phyloP scores from a whole-genome alignment of 2,329 filamentous ascomycete species.

The Diaporthe caulivora region DNA sequence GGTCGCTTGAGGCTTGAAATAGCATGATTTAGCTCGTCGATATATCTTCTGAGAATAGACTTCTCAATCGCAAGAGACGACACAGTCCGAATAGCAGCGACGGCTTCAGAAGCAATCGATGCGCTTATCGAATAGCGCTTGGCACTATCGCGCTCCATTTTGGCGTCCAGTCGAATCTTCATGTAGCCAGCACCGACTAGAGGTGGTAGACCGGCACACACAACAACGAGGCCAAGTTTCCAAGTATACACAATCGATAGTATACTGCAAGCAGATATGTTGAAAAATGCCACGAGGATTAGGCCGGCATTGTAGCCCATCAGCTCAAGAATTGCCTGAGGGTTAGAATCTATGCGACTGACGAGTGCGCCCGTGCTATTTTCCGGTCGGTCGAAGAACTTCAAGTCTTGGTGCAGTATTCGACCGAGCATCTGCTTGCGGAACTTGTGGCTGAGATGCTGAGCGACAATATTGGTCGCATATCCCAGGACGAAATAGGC shows the following conservation, averaged over 20 bases:
- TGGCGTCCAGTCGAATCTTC: background rate
- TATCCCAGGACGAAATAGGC: background rate
- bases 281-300: slow-evolving; percentile 53
- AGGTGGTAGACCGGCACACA: background rate
- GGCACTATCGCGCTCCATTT: background rate
- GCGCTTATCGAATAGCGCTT: slow-evolving; percentile 1
- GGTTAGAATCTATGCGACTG: slow-evolving; percentile 41
- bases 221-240: background rate
- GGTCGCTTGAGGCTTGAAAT: slow-evolving; percentile 47
- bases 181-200: background rate
- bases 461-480: background rate
- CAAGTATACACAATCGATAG: slow-evolving; percentile 50
- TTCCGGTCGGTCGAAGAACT: background rate
- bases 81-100: background rate
- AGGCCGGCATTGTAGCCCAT: slow-evolving; percentile 58
- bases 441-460: background rate
- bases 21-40: background rate
- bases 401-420: background rate
- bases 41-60: background rate
- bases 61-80: background rate
- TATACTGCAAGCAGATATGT: slow-evolving; percentile 53
- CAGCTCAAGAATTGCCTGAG: slow-evolving; percentile 55
- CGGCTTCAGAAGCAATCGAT: background rate
- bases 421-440: background rate
- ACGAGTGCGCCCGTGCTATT: background rate